A percentile compares a stretch with the other conserved stretches of the same genome.
These are phyloP conservation scores for Sordariomycetes sp. DNA, from an alignment of 2,329 filamentous ascomycete genomes.

Conservation along the genomic window DNA sequence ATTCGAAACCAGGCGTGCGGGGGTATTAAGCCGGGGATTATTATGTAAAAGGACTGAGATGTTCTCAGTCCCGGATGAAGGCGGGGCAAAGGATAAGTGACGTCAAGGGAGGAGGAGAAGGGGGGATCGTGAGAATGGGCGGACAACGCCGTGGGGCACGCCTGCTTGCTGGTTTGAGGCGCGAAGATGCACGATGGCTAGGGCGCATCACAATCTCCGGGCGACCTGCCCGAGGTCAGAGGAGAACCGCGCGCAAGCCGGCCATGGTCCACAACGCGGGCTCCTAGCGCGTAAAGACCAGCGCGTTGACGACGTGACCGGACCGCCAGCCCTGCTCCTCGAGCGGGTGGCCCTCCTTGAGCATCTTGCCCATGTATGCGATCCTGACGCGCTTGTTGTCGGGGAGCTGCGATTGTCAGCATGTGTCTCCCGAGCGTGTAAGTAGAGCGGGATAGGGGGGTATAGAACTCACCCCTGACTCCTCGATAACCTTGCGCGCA, in stretches of 20 bases:
- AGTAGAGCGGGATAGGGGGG: background rate
- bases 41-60: too few species aligned
- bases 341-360: slow-evolving; percentile 56
- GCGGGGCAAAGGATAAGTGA: too few species aligned
- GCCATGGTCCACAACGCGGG: background rate
- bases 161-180: too few species aligned
- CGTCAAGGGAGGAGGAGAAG: too few species aligned
- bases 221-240: too few species aligned
- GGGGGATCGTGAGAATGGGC: too few species aligned
- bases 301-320: slow-evolving; percentile 64
- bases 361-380: slow-evolving; percentile 68
- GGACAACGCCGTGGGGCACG: too few species aligned
- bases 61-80: too few species aligned
- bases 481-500: slow-evolving; percentile 46
- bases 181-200: too few species aligned
- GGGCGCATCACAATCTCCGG: too few species aligned
- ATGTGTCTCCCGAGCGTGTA: background rate
- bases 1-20: background rate
- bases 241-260: background rate
- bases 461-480: slow-evolving; percentile 44
- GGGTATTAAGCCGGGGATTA: too few species aligned
- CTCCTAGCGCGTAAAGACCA: slow-evolving; percentile 36
- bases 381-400: slow-evolving; percentile 50
- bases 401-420: slow-evolving; percentile 27
- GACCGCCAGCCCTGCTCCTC: slow-evolving; percentile 61